Percentiles rank a stretch among this genome's conserved stretches.
Conservation (phyloP, 2,329 filamentous ascomycete species). For the Pestalotiopsis sp. region DNA sequence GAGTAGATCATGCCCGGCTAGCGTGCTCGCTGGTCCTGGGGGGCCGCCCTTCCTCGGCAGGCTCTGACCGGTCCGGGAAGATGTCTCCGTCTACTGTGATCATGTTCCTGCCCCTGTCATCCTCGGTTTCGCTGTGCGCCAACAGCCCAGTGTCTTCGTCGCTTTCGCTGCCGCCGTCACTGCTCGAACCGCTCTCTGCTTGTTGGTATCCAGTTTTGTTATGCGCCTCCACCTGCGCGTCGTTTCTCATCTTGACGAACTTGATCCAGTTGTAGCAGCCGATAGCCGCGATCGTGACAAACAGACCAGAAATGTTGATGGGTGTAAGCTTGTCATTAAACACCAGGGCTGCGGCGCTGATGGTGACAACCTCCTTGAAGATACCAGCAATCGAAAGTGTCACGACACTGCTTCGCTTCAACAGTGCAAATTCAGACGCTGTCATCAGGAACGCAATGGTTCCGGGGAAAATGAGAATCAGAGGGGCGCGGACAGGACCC, state of each 20-base stretch:
- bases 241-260: slow-evolving; percentile 82
- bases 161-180: slow-evolving; percentile 44
- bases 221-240: slow-evolving; percentile 63
- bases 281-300: slow-evolving; percentile 90
- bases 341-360: slow-evolving; percentile 81
- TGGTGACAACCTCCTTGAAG: slow-evolving; percentile 98
- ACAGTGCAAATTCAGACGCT: slow-evolving; percentile 88
- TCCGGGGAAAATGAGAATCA: slow-evolving; percentile 87
- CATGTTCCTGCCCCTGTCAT: slow-evolving; percentile 40
- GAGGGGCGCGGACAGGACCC: slow-evolving; percentile 67
- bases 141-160: slow-evolving; percentile 53
- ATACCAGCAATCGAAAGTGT: slow-evolving; percentile 96
- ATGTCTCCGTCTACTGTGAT: slow-evolving; percentile 45
- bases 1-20: neutral
- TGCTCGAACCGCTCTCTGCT: slow-evolving; percentile 36
- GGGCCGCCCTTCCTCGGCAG: neutral
- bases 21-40: neutral
- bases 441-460: slow-evolving; percentile 96
- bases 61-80: slow-evolving; percentile 27
- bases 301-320: slow-evolving; percentile 83
- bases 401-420: slow-evolving; percentile 94
- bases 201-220: slow-evolving; percentile 36
- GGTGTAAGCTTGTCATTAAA: slow-evolving; percentile 87
- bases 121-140: slow-evolving; percentile 40
- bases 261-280: slow-evolving; percentile 94